Evolutionary conservation across 352 stramenopile species (phyloP), one percentile per base, ranked within the genome.

Genomic region (Globisporangium iwayamae): DNA sequence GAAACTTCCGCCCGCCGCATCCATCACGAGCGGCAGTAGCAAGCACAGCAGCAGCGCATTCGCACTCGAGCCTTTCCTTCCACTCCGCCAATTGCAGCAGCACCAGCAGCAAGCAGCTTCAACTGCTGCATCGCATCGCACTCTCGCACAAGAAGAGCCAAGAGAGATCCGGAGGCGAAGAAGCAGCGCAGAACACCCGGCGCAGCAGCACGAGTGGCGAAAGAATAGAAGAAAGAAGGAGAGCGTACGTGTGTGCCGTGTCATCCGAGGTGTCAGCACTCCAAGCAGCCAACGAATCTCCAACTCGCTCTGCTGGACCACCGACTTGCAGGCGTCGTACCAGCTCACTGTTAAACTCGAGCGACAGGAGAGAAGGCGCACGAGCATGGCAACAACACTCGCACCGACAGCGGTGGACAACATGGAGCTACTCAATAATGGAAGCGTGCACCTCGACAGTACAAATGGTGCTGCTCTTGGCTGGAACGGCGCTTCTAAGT

Each of bases 151-250:
- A 53, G n/a, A 13, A 30, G 16, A 18, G 48, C 32, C 32, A 36
- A 41, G 28, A 56, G 51, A 56, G 51, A 56, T 56, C 51, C 30
- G 20, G 30, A 9, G 30, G 28, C 30, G 30, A 56, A 28, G 50
- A 20, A 28, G 28, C 48, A 38, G 48, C 48, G 48, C 14, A 54
- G 48, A 55, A 55, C 9, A 6, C 4, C 13, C 48, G 4, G 32
- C 32, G 2, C 5, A 41, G 50, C 28, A 16, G 14, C 7, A 56
- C 16, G 7, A 56, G 50, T 28, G 50, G 22, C 22, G 10, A 22
- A 56, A 56, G 28, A 28, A 43, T 56, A 56, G 51, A 56, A 56
- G 39, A 18, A 56, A 56, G 50, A 39, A 28, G 25, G 4, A 36
- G 32, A 36, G 4, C 32, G 32, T 36, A 8, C 4, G 8, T 22